Evolutionary conservation across 2,329 filamentous ascomycete genomes (phyloP).

Genomic region (Calonectria pseudoreteaudii): DNA sequence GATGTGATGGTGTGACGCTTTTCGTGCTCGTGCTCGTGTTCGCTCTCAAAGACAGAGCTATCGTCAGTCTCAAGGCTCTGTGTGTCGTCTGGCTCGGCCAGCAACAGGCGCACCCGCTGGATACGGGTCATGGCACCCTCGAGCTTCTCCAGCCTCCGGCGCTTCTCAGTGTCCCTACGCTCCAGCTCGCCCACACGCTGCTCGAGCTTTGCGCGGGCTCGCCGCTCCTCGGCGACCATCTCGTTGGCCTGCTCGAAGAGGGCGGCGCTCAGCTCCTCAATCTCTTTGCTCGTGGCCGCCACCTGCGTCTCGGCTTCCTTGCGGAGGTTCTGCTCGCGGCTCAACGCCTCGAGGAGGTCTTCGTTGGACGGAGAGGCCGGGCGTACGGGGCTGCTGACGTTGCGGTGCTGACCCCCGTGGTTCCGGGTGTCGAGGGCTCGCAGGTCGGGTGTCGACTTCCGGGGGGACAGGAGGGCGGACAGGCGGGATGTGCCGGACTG

Average conservation of each 20-base stretch:
- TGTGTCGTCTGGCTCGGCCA: conserved; percentile 54
- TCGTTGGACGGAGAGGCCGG: conserved; percentile 48
- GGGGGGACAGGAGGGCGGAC: conserved; percentile 58
- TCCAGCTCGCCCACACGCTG: conserved; percentile 77
- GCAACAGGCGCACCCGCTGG: conserved; percentile 74
- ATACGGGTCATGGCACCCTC: conserved; percentile 79
- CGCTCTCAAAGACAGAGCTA: not conserved
- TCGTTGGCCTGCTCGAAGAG: conserved; percentile 88
- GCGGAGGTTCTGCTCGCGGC: conserved; percentile 74
- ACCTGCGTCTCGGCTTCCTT: conserved; percentile 76
- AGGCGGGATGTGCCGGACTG: conserved; percentile 57
- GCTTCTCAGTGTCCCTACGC: conserved; percentile 76
- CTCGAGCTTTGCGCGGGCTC: conserved; percentile 77
- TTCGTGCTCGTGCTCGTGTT: not conserved
- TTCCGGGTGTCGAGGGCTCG: conserved; percentile 33
- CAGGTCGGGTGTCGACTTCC: conserved; percentile 56
- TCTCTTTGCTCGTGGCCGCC: conserved; percentile 73
- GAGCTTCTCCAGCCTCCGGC: conserved; percentile 73
- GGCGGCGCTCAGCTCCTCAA: conserved; percentile 81
- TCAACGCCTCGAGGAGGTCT: conserved; percentile 73
- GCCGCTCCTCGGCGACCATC: conserved; percentile 84
- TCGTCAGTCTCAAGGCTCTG: not conserved
- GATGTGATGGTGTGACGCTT: not conserved
- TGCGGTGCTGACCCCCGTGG: conserved; percentile 31
- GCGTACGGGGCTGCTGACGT: conserved; percentile 32